A percentile compares a stretch with the other conserved stretches of the same genome.
These are phyloP conservation scores for Clarireedia hainanense DNA, from an alignment of 2,329 filamentous ascomycete species.

Conservation along the genomic window DNA sequence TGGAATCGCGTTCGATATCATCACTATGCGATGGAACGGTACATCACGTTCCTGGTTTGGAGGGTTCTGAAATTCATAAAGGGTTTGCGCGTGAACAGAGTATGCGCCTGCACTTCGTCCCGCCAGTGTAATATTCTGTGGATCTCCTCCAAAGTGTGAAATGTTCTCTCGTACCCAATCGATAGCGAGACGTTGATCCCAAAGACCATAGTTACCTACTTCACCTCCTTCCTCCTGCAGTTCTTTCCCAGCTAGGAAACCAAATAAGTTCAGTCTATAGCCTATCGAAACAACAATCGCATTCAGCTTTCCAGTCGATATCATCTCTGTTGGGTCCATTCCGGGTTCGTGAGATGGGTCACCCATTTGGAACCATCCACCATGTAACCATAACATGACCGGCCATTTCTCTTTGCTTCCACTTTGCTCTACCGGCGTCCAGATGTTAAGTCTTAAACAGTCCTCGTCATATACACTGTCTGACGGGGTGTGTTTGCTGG, in stretches of 20 bases:
- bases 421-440: slow-evolving; percentile 32
- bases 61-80: slow-evolving; percentile 17
- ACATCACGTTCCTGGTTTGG: slow-evolving; percentile 6
- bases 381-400: slow-evolving; percentile 34
- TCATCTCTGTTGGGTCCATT: slow-evolving; percentile 38
- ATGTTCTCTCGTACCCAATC: slow-evolving; percentile 53
- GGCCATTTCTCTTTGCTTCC: slow-evolving; percentile 5
- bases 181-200: slow-evolving; percentile 50
- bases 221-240: slow-evolving; percentile 28
- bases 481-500: slow-evolving; percentile 19
- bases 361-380: slow-evolving; percentile 42
- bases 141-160: slow-evolving; percentile 49
- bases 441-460: slow-evolving; percentile 42
- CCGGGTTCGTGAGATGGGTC: slow-evolving; percentile 35
- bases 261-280: slow-evolving; percentile 28
- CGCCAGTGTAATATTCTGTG: slow-evolving; percentile 43
- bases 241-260: slow-evolving; percentile 26
- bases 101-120: slow-evolving; percentile 49
- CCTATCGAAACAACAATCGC: slow-evolving; percentile 9
- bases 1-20: slow-evolving; percentile 39
- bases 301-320: slow-evolving; percentile 20
- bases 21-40: slow-evolving; percentile 33
- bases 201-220: slow-evolving; percentile 39
- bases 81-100: slow-evolving; percentile 32
- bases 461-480: slow-evolving; percentile 36